A percentile compares a stretch with the other conserved stretches of the same genome.
phyloP scores from a whole-genome alignment of 192 early-diverging fungal species.

The Spinellus fusiger region DNA sequence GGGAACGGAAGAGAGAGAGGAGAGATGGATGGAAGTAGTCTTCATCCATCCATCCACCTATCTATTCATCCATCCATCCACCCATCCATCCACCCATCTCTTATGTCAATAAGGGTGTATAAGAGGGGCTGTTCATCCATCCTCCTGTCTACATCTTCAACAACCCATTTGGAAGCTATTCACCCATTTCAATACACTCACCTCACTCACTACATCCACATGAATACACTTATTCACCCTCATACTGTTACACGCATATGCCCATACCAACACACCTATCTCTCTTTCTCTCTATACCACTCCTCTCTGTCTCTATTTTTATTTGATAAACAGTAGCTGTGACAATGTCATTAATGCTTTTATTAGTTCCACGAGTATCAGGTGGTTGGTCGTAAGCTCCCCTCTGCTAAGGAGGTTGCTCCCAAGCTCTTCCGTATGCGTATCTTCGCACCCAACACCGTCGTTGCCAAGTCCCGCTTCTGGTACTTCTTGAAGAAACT shows the following conservation, averaged over 20 bases:
- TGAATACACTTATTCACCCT: background rate
- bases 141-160: background rate
- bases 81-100: background rate
- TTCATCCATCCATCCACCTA: background rate
- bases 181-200: background rate
- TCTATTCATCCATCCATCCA: background rate
- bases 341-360: background rate
- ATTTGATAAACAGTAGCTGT: background rate
- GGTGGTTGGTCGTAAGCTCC: constrained; percentile 93
- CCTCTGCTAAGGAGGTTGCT: constrained; percentile 83
- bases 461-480: constrained; percentile 98
- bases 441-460: constrained; percentile 97
- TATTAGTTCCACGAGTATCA: constrained; percentile 28
- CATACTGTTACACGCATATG: no score
- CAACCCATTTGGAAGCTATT: background rate
- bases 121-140: background rate
- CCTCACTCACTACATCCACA: background rate
- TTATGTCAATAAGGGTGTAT: no score
- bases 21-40: no score
- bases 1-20: background rate
- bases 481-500: constrained; percentile 99
- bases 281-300: no score
- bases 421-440: constrained; percentile 98
- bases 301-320: background rate
- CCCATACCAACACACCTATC: no score